Percentiles rank a stretch among this genome's conserved stretches.
These are phyloP conservation scores for Solanum appendiculatum DNA, from an alignment of 257 asterid species.

Conservation along the genomic window DNA sequence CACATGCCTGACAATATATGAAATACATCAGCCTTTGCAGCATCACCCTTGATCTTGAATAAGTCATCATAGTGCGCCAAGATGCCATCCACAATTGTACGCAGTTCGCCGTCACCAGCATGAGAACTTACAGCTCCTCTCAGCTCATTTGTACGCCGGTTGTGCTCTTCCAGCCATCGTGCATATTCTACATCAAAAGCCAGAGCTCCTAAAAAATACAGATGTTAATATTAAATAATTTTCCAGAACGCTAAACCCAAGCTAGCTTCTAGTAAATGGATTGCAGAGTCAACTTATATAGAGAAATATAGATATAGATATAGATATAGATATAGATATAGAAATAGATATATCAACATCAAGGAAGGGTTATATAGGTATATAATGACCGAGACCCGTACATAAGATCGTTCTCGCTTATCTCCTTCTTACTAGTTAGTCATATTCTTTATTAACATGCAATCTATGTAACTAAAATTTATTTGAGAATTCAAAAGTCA, in stretches of 20 bases:
- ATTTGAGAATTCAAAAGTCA: slow-evolving; percentile 2
- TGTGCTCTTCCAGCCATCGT: slow-evolving; percentile 94
- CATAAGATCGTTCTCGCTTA: too few relatives aligned
- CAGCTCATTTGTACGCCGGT: slow-evolving; percentile 71
- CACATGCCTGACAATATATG: slow-evolving; percentile 97
- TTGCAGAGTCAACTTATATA: background rate
- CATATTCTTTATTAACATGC: background rate
- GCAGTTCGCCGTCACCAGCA: slow-evolving; percentile 89
- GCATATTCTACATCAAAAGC: slow-evolving; percentile 96
- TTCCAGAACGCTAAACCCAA: background rate
- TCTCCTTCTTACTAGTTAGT: too few relatives aligned
- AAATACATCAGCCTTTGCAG: slow-evolving; percentile 91
- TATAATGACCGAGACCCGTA: too few relatives aligned
- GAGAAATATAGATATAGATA: too few relatives aligned
- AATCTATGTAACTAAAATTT: background rate
- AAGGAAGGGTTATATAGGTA: too few relatives aligned
- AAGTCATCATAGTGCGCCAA: slow-evolving; percentile 82
- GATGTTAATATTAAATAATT: background rate
- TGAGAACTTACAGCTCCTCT: slow-evolving; percentile 94
- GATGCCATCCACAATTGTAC: slow-evolving; percentile 83
- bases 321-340: too few relatives aligned
- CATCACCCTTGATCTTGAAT: slow-evolving; percentile 83
- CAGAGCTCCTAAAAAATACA: slow-evolving; percentile 64
- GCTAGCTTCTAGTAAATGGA: background rate
- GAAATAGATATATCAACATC: too few relatives aligned